Base-by-base conservation (phyloP, 352 stramenopile genomes). In the Phytophthora idaei region DNA sequence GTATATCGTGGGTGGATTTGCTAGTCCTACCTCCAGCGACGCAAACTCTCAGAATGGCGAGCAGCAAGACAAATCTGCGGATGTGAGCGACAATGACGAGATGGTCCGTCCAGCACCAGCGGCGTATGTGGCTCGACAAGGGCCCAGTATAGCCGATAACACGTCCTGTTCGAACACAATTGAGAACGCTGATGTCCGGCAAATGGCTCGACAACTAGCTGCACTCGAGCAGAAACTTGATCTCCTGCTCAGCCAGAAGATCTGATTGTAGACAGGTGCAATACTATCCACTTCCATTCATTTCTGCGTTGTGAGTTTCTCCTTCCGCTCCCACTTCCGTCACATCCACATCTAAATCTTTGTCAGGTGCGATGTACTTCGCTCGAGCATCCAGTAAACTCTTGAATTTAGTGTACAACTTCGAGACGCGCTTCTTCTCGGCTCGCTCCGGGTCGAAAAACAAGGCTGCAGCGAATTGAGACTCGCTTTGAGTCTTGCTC, bases 361-460 rank as follows among this genome's bases (percentile, higher is more conserved):
- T 57, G 42, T 85, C 67, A 39, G 39, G 60, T 28, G 61, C 39
- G 3, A 60, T 36, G 36, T 87, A 85, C 46, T 78, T 81, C 27
- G 73, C 67, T 21, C 80, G 37, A 5, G 81, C 76, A 8, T 92
- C 83, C 4, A 92, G 57, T 25, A 92, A 62, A 27, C 55, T 73
- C 36, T 84, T 87, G 53, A 92, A 92, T 21, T 80, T 78, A 14
- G 69, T 46, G 61, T 90, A 90, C 4, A 92, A 46, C n/a, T 73
- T 80, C n/a, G 83, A 90, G 12, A 90, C 62, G 0, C 79, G 75
- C 31, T 73, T 75, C 69, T 80, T 88, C 32, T 92, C 81, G 0
- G 81, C 73, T 46, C 77, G 67, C 47, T 89, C 71, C 0, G 81
- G 71, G 28, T 90, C 72, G 8, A 87, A 69, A 64, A 76, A 75